A percentile compares a stretch with the other conserved stretches of the same genome.
These are phyloP conservation scores for Mortierella sp. DNA, from an alignment of 371 early-diverging fungal species.

Conservation along the genomic window DNA sequence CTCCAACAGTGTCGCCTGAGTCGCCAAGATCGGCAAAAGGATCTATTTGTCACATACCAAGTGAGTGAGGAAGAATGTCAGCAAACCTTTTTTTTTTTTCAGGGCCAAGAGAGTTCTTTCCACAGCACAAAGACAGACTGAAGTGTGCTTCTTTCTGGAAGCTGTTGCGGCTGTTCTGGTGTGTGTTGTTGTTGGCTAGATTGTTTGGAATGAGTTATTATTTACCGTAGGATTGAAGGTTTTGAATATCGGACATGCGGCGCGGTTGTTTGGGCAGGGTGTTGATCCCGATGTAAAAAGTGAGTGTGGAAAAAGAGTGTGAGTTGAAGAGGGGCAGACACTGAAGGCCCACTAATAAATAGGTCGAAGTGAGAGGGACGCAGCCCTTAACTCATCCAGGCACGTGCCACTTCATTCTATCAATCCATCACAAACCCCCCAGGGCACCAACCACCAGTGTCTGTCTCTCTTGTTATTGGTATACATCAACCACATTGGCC, in stretches of 20 bases:
- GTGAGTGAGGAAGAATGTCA: background rate
- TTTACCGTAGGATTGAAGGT: constrained; percentile 52
- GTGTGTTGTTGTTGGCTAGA: background rate
- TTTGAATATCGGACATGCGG: constrained; percentile 58
- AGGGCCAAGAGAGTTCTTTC: background rate
- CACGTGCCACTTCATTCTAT: background rate
- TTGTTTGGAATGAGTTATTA: background rate
- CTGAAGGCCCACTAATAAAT: background rate
- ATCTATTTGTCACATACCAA: constrained; percentile 62
- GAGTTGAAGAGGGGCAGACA: background rate
- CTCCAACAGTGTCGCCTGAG: constrained; percentile 66
- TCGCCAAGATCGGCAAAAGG: constrained; percentile 89
- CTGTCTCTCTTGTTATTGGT: too few relatives aligned
- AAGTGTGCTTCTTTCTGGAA: background rate
- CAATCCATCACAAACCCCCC: background rate
- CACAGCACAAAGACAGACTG: background rate
- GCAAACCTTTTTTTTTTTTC: background rate
- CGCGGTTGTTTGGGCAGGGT: constrained; percentile 19
- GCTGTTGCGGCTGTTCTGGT: background rate
- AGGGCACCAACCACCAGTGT: background rate
- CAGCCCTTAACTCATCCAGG: background rate
- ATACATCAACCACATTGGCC: background rate
- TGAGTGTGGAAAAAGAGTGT: background rate
- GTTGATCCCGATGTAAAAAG: constrained; percentile 10
- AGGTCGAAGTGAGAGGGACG: background rate